These are phyloP conservation scores for Aspergillus sergii DNA, from an alignment of 2,329 filamentous ascomycete species.

Conservation along the genomic window DNA sequence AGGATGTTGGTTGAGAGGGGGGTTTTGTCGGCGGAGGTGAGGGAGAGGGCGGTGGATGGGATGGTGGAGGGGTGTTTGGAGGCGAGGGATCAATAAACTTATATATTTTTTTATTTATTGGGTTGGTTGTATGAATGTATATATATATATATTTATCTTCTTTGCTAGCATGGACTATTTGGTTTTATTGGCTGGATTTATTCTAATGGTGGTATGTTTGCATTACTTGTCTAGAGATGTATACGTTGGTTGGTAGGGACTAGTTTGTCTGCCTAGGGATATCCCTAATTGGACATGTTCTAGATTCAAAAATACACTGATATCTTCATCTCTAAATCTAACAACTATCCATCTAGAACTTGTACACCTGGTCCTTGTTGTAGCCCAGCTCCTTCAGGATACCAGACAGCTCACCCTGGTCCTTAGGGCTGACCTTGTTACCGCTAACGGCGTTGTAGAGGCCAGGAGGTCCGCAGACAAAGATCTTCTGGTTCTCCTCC, in stretches of 20 bases:
- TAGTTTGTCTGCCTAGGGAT: background rate
- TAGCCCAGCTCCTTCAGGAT: constrained; percentile 83
- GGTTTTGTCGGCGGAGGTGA: constrained; percentile 21
- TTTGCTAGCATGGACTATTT: background rate
- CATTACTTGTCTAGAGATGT: background rate
- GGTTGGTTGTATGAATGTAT: background rate
- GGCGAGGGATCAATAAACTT: constrained; percentile 22
- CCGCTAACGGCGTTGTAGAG: constrained; percentile 94
- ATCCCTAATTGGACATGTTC: constrained; percentile 2
- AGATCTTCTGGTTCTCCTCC: constrained; percentile 89
- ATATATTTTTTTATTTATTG: background rate
- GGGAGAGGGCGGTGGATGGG: constrained; percentile 24
- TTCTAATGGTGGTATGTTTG: background rate
- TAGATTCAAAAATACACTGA: background rate
- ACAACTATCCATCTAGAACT: constrained; percentile 65
- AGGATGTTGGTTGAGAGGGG: constrained; percentile 23
- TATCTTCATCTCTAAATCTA: constrained; percentile 1
- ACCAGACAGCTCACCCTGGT: constrained; percentile 88
- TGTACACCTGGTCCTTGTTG: constrained; percentile 88
- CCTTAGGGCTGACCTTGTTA: constrained; percentile 83
- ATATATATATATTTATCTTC: background rate
- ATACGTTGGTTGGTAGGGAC: no score
- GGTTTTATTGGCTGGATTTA: background rate
- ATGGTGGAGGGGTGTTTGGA: constrained; percentile 34
- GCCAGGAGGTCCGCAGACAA: constrained; percentile 90